These are phyloP conservation scores for Osmanthus fragrans DNA, from an alignment of 257 asterid species.

Conservation along the genomic window DNA sequence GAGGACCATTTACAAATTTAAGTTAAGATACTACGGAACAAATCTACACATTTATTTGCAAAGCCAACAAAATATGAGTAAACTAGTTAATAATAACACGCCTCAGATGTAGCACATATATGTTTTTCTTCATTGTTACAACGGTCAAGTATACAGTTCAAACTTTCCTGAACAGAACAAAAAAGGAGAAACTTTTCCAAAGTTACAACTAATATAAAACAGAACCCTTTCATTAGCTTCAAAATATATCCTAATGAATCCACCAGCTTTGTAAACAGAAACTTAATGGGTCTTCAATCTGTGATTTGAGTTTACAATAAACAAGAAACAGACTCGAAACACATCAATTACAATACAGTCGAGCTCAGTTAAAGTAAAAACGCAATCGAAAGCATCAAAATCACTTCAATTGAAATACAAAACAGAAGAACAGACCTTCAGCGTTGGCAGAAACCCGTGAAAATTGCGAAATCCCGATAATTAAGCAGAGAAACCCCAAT, in stretches of 20 bases:
- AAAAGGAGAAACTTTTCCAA: neutral
- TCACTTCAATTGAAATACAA: slow-evolving; percentile 15
- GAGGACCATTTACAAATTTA: neutral
- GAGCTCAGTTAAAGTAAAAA: slow-evolving; percentile 32
- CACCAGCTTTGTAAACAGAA: neutral
- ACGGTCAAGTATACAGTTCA: neutral
- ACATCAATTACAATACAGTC: slow-evolving; percentile 15
- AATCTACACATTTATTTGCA: neutral
- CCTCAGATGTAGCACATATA: neutral
- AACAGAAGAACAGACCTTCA: slow-evolving; percentile 58
- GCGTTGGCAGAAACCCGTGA: slow-evolving; percentile 63
- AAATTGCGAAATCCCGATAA: slow-evolving; percentile 37
- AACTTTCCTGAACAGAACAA: neutral
- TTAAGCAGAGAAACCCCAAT: slow-evolving; percentile 41
- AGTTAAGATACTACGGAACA: neutral
- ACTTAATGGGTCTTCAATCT: neutral
- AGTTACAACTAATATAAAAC: neutral
- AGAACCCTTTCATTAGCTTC: neutral
- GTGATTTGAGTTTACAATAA: slow-evolving; percentile 5
- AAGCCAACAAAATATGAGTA: neutral
- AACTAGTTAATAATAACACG: neutral
- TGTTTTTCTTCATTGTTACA: neutral
- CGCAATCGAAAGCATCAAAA: slow-evolving; percentile 22
- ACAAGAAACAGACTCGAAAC: slow-evolving; percentile 2
- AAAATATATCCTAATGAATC: neutral